phyloP scores from a whole-genome alignment of 805 yeast genomes.

The Saccharomyces kudriavzevii region DNA sequence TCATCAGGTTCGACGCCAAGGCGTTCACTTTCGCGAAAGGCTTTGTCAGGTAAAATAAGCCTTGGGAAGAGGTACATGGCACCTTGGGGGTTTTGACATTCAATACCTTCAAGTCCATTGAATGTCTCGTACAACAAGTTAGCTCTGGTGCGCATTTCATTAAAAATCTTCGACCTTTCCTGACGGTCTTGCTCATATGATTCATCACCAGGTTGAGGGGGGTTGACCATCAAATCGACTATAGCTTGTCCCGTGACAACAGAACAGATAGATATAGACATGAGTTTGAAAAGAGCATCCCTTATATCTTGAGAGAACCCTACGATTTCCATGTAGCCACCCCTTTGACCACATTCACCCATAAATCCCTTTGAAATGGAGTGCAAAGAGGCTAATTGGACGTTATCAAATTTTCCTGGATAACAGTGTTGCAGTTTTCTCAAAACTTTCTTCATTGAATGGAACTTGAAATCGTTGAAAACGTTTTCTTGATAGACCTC shows the following conservation, averaged over 20 bases:
- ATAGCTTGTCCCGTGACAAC: conserved; percentile 92
- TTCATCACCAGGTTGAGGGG: conserved; percentile 73
- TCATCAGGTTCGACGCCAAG: conserved; percentile 65
- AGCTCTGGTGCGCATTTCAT: conserved; percentile 60
- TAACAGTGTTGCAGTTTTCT: conserved; percentile 49
- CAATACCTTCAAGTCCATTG: conserved; percentile 65
- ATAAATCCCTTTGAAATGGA: conserved; percentile 96
- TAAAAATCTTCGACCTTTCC: conserved; percentile 59
- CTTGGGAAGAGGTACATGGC: conserved; percentile 96
- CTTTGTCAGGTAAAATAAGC: conserved; percentile 56
- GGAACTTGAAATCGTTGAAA: conserved; percentile 65
- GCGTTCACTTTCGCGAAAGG: conserved; percentile 50
- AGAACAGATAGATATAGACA: conserved; percentile 88
- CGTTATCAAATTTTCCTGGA: conserved; percentile 50
- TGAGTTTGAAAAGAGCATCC: conserved; percentile 69
- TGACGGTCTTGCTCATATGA: conserved; percentile 57
- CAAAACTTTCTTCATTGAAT: conserved; percentile 74
- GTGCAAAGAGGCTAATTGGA: conserved; percentile 87
- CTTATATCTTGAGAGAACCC: conserved; percentile 67
- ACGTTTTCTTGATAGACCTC: conserved; percentile 96
- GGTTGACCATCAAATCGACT: conserved; percentile 85
- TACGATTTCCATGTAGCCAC: conserved; percentile 92
- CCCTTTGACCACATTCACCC: conserved; percentile 99
- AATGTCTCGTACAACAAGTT: conserved; percentile 59
- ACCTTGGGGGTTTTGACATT: conserved; percentile 85